Evolutionary conservation across 495 filamentous ascomycete species (phyloP), one percentile per base, ranked within the genome.

Genomic region (Penicillium odoratum): DNA sequence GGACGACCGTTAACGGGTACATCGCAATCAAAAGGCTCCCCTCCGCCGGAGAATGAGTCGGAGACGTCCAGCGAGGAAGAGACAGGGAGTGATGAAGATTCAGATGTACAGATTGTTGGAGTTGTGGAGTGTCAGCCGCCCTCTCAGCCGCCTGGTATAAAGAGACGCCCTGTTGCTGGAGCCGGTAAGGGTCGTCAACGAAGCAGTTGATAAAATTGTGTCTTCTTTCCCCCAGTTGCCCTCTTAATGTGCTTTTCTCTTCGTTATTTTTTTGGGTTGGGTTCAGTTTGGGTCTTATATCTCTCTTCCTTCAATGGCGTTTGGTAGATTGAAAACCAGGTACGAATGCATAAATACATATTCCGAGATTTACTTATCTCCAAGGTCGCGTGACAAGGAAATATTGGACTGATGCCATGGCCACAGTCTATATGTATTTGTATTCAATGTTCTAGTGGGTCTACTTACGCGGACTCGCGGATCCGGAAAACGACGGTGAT

Each of bases 61-160:
- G 66, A 68, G 9, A 26, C 36, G 3, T 66, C 62, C 31, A 66
- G 58, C 48, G 65, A 67, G 13, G 62, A 62, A 16, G 63, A 65
- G 58, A 36, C 49, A 51, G 29, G 60, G 45, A 70, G 64, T 55
- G 67, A 63, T n/a, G 72, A 75, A 25, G 69, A 71, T 43, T 66
- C 60, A n/a, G 67, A 71, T 48, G 61, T 73, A 21, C 67, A 71
- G 48, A 66, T 76, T 7, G 65, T 76, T 57, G 61, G 66, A 48
- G 71, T 70, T 49, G 63, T 65, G 18, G 67, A 75, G 61, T 69
- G 71, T 36, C 59, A 51, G 26, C 40, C 16, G 9, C 16, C 44
- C 18, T 18, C 44, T 11, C 60, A 48, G 51, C 58, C 34, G 0
- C 48, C 59, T 25, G 62, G 64, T 45, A 42, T 58, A 10, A 57